Base-by-base conservation (phyloP, 352 stramenopile species). In the Globisporangium ultimum region DNA sequence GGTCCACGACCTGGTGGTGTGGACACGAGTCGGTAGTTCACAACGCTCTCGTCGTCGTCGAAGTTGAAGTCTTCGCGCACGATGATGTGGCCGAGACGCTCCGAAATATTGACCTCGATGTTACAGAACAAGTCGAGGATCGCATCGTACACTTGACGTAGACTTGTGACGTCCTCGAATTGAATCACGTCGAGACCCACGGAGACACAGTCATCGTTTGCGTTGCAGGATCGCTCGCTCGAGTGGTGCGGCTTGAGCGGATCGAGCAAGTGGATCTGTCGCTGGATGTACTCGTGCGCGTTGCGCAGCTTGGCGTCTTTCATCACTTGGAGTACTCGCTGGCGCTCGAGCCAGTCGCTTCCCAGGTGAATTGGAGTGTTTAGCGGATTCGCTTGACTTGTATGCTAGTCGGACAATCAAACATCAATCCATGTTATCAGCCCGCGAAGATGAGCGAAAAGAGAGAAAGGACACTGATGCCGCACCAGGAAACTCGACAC, bases 51-150 rank as follows among this genome's bases (percentile, higher is more conserved):
- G 11, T 28, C 46, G 15, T 63, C 61, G 17, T 68, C 46, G 11
- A 36, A 66, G 53, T 78, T 67, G 28, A 69, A 70, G 56, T 76
- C 64, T 42, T 78, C 67, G 9, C 70, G 45, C 15, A 76, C 58
- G 1, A 56, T 79, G 5, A 76, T 70, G 20, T 73, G 58, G 1
- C 70, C 70, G 24, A 78, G 22, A 32, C 55, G 40, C 52, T 76
- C 68, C 2, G 71, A 74, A 17, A 79, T 74, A 14, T 58, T 65
- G 14, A 79, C 76, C 58, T 79, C 71, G 5, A 76, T 72, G 57
- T 76, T 76, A 17, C 47, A 62, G 48, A 74, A 56, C 48, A 67
- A 68, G 49, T 70, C 71, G 22, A 70, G 48, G 21, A 79, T 48
- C 6, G 65, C 71, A 2, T 76, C 59, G 50, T 58, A 76, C 8